phyloP scores from a whole-genome alignment of 2,329 filamentous ascomycete species.

The Alternaria consortialis region DNA sequence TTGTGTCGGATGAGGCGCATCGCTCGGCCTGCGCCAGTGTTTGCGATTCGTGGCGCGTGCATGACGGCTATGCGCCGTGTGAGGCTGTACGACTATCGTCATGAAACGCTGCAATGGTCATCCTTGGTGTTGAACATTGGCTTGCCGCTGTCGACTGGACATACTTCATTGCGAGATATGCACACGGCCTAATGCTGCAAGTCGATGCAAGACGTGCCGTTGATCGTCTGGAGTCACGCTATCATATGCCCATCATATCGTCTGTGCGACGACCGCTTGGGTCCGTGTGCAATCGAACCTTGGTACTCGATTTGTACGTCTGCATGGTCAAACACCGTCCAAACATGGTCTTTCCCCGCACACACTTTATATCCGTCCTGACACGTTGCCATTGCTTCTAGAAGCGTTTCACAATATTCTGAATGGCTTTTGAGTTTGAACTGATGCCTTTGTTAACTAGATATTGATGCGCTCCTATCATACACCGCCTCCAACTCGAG shows the following conservation, averaged over 20 bases:
- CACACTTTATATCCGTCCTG: conserved; percentile 16
- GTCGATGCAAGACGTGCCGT: not conserved
- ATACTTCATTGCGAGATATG: conserved; percentile 4
- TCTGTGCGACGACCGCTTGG: conserved; percentile 16
- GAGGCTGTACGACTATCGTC: conserved; percentile 13
- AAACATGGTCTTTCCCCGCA: conserved; percentile 12
- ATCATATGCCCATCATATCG: conserved; percentile 12
- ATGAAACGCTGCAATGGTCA: not conserved
- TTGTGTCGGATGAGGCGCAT: conserved; percentile 18
- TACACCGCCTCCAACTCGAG: conserved; percentile 4
- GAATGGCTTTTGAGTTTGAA: conserved; percentile 10
- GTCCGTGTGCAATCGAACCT: conserved; percentile 13
- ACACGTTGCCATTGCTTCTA: conserved; percentile 29
- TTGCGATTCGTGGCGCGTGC: conserved; percentile 16
- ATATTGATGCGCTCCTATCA: conserved; percentile 10
- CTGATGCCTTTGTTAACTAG: not conserved
- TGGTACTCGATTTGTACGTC: conserved; percentile 13
- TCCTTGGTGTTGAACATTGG: conserved; percentile 7
- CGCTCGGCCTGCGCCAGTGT: conserved; percentile 8
- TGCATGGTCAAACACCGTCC: conserved; percentile 16
- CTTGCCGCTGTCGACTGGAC: not conserved
- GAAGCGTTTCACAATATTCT: conserved; percentile 21
- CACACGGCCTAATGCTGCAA: conserved; percentile 13
- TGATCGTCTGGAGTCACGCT: conserved; percentile 1
- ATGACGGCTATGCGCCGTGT: conserved; percentile 2